Base-by-base conservation (phyloP, 176 grass and related monocot species). In the Bothriochloa decipiens region DNA sequence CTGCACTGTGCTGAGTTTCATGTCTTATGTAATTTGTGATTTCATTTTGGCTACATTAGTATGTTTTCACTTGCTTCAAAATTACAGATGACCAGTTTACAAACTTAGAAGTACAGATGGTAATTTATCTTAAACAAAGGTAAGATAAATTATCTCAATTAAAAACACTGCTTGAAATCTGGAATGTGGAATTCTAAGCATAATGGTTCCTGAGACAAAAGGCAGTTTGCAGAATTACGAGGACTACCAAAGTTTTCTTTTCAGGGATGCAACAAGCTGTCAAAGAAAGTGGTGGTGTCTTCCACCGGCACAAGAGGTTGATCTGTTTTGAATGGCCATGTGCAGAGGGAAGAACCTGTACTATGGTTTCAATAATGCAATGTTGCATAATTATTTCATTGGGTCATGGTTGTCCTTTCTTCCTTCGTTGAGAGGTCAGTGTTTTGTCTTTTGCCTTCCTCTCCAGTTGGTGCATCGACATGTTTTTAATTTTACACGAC, bases 271-370 rank as follows among this genome's bases (percentile, higher is more conserved):
- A 78, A 81, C 40, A 20, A 39, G 69, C 58, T 73, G 67, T 46
- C 52, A 50, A 72, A 86, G 16, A 78, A 77, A 68, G 65, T 47
- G 65, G 81, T 85, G 81, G 55, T 78, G 45, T 82, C 57, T 69
- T 85, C 61, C 67, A 82, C 66, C 85, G 66, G 89, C 58, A 32
- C 29, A 32, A 65, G 67, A 9, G 86, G 86, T 91, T 85, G 86
- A 87, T 89, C 78, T 86, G 42, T 77, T 91, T 76, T 84, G 67
- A 62, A 84, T 58, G 70, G 72, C 82, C 90, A 88, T 88, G 90
- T 84, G 86, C 78, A 83, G 83, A 75, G 75, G 27, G 72, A 85
- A 83, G 74, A 79, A 69, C 82, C 60, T 88, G 81, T 81, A 86
- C 82, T 74, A 52, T 66, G 41, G 62, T 82, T 60, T 75, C 83